Conservation (phyloP, 1,284 basidiomycete genomes). For the Leccinum ponderosum region DNA sequence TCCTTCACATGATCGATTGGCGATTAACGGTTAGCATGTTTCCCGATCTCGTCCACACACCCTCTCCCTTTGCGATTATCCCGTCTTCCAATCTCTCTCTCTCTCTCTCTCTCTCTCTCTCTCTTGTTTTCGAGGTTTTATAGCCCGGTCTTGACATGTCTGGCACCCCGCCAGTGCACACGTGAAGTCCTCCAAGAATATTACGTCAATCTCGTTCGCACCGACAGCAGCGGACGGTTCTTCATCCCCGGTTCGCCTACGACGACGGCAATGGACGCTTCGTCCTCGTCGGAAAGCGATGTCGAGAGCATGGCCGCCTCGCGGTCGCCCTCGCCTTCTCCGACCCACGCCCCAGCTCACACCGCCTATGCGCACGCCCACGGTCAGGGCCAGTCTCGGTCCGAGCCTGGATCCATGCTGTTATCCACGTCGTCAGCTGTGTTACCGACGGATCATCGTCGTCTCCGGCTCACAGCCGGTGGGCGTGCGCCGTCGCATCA, state of each 20-base stretch:
- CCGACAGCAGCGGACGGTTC: slow-evolving; percentile 64
- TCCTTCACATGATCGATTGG: slow-evolving; percentile 90
- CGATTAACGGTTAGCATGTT: slow-evolving; percentile 76
- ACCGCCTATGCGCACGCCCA: background rate
- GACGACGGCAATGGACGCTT: background rate
- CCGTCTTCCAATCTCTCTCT: background rate
- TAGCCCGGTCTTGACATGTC: slow-evolving; percentile 23
- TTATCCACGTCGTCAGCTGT: slow-evolving; percentile 7
- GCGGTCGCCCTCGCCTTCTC: slow-evolving; percentile 47
- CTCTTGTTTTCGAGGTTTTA: slow-evolving; percentile 10
- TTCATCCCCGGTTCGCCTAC: slow-evolving; percentile 44
- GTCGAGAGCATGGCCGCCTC: slow-evolving; percentile 55
- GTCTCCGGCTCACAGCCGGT: slow-evolving; percentile 17
- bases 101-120: background rate
- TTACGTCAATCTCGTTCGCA: slow-evolving; percentile 80
- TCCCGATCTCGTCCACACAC: slow-evolving; percentile 4
- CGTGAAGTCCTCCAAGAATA: slow-evolving; percentile 81
- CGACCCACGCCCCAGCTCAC: slow-evolving; percentile 22
- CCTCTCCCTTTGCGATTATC: background rate
- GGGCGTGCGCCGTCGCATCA: slow-evolving; percentile 29
- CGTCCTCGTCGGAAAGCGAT: slow-evolving; percentile 48
- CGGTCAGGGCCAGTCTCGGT: background rate
- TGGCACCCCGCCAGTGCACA: slow-evolving; percentile 56
- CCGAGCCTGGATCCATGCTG: background rate
- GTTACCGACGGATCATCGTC: slow-evolving; percentile 11